Conservation (phyloP, 2,329 filamentous ascomycete genomes). For the Chaetothyriales sp. region DNA sequence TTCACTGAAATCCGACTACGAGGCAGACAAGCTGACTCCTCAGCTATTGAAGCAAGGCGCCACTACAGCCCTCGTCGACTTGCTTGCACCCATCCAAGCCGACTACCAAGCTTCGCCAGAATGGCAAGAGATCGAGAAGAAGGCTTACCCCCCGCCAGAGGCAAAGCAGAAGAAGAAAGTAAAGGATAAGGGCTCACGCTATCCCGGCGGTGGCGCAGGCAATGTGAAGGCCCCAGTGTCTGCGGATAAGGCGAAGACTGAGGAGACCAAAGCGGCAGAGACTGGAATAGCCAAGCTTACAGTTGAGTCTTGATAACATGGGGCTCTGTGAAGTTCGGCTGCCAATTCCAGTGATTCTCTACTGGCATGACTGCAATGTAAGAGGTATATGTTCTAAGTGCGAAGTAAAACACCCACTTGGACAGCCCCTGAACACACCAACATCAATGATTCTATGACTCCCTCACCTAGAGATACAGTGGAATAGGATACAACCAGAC, state of each 20-base stretch:
- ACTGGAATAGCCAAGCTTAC: background rate
- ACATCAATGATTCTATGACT: too few relatives aligned
- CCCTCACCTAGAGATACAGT: too few relatives aligned
- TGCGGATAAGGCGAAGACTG: slow-evolving; percentile 11
- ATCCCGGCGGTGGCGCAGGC: slow-evolving; percentile 41
- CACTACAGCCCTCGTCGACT: slow-evolving; percentile 44
- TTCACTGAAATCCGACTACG: slow-evolving; percentile 65
- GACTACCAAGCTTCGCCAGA: slow-evolving; percentile 56
- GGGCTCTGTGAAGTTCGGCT: background rate
- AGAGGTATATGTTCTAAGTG: background rate
- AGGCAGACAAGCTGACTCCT: slow-evolving; percentile 65
- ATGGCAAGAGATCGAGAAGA: slow-evolving; percentile 63
- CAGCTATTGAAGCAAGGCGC: slow-evolving; percentile 80
- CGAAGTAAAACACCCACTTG: too few relatives aligned
- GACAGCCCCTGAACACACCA: too few relatives aligned
- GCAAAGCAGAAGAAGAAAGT: slow-evolving; percentile 48
- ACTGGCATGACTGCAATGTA: background rate
- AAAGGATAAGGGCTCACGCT: slow-evolving; percentile 58
- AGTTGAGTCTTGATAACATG: slow-evolving; percentile 1
- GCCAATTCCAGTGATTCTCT: too few relatives aligned
- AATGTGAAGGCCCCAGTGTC: slow-evolving; percentile 9
- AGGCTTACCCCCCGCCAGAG: slow-evolving; percentile 64
- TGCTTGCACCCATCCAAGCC: slow-evolving; percentile 63
- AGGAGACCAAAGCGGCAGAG: slow-evolving; percentile 46
- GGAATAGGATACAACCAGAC: too few relatives aligned